Conservation (phyloP, 306 rosid species). For the Chamaecrista fasciculata region DNA sequence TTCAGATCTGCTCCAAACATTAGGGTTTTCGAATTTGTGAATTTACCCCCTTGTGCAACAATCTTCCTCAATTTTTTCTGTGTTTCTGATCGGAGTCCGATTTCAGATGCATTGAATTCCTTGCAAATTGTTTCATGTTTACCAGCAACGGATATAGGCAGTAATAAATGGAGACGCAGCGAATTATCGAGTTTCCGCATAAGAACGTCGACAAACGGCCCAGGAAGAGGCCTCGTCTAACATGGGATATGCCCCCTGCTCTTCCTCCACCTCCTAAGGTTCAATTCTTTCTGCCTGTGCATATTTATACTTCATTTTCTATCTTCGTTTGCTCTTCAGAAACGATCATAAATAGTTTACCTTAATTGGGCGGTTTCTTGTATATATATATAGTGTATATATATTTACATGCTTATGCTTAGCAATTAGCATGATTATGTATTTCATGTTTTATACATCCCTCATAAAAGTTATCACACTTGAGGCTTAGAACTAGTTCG, state of each 20-base stretch:
- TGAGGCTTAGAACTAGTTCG: neutral
- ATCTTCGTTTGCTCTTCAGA: neutral
- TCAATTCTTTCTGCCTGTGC: neutral
- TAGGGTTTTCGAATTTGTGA: slow-evolving; percentile 38
- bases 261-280: slow-evolving; percentile 66
- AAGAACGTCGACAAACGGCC: slow-evolving; percentile 77
- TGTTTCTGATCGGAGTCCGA: slow-evolving; percentile 7
- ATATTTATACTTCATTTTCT: neutral
- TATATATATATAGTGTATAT: too few species aligned
- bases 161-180: slow-evolving; percentile 68
- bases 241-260: slow-evolving; percentile 76
- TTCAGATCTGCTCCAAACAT: slow-evolving; percentile 41
- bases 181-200: slow-evolving; percentile 67
- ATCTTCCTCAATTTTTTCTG: neutral
- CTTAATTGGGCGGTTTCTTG: neutral
- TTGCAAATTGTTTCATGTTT: neutral
- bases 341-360: neutral
- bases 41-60: neutral
- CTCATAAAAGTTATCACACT: too few species aligned
- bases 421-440: too few species aligned
- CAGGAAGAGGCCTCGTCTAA: slow-evolving; percentile 66
- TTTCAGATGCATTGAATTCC: slow-evolving; percentile 17
- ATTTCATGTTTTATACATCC: too few species aligned
- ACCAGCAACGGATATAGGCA: slow-evolving; percentile 2
- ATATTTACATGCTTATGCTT: neutral